These are phyloP conservation scores for Myxozyma neotropica DNA, from an alignment of 805 yeast species.

Conservation along the genomic window DNA sequence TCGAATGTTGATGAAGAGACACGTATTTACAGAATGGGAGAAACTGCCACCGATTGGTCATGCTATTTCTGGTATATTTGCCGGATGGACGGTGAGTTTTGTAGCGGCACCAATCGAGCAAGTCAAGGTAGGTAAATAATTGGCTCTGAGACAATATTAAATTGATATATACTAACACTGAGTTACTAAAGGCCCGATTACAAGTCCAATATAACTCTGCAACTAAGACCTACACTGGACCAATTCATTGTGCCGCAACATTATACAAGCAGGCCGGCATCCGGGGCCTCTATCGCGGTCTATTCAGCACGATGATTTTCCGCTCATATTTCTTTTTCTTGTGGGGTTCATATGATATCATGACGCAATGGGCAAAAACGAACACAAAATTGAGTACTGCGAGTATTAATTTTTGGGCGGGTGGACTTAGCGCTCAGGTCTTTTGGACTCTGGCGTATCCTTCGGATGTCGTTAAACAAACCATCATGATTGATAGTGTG, in stretches of 20 bases:
- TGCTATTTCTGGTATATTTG: conserved; percentile 69
- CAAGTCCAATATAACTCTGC: conserved; percentile 88
- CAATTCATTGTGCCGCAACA: conserved; percentile 63
- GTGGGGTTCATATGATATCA: conserved; percentile 91
- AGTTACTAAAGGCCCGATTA: conserved; percentile 56
- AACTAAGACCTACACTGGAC: conserved; percentile 69
- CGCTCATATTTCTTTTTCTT: conserved; percentile 84
- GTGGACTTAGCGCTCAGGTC: conserved; percentile 76
- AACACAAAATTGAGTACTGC: conserved; percentile 69
- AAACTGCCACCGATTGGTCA: conserved; percentile 76
- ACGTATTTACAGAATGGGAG: conserved; percentile 59
- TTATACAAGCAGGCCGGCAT: conserved; percentile 57
- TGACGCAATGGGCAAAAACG: conserved; percentile 67
- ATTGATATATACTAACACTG: neutral
- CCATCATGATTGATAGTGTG: conserved; percentile 77
- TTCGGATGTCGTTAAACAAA: conserved; percentile 84
- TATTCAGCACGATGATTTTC: conserved; percentile 83
- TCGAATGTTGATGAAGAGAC: conserved; percentile 64
- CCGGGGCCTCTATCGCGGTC: conserved; percentile 76
- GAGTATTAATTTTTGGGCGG: conserved; percentile 85
- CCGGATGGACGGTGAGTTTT: conserved; percentile 90
- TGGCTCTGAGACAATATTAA: neutral
- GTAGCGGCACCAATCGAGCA: conserved; percentile 96
- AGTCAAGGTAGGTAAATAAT: conserved; percentile 55
- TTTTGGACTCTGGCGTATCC: conserved; percentile 93